Evolutionary conservation across 805 yeast species (phyloP), one percentile per base, ranked within the genome.

Genomic region (Suhomyces faveliae): DNA sequence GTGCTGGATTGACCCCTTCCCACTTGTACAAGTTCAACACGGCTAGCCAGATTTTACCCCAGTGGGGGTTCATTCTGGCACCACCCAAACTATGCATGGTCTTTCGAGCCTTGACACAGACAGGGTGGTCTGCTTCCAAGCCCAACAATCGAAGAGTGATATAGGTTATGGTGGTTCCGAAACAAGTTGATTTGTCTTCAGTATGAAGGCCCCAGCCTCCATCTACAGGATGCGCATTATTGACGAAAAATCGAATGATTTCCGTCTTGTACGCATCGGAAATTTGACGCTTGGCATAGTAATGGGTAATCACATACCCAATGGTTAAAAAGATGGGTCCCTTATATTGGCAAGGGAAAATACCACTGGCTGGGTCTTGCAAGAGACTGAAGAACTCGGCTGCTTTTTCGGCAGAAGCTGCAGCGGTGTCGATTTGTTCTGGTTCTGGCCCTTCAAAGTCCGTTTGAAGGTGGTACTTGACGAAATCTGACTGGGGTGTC

Each of bases 171-270:
- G 88, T 75, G 1, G 99, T 94, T 4, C 99, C 99, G 64, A 91
- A 91, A 55, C 94, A 94, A 0, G 99, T 94, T 7, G 94, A 84
- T 63, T 92, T 94, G 63, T 94, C 99, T 44, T 81, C 83, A 4
- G 90, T 81, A 63, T 94, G 97, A 33, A 94, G 73, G 0, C 99
- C 99, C 99, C 99, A 94, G 2, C 99, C 99, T n/a, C 99, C 99
- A 66, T 94, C 99, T 0, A 91, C 96, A 0, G 97, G 97, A 63
- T 94, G 97, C 0, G 97, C 85, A 0, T 89, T 79, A 63, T 94
- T 94, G n/a, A 89, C 88, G 13, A 94, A 68, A 61, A 91, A 94
- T 50, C 99, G 76, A 22, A 87, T 81, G 60, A 94, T 67, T 66
- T 94, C 99, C 11, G 69, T 67, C 52, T 73, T 73, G 57, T 77